Conservation (phyloP, 2,329 filamentous ascomycete species). For the Eutypella sp. region DNA sequence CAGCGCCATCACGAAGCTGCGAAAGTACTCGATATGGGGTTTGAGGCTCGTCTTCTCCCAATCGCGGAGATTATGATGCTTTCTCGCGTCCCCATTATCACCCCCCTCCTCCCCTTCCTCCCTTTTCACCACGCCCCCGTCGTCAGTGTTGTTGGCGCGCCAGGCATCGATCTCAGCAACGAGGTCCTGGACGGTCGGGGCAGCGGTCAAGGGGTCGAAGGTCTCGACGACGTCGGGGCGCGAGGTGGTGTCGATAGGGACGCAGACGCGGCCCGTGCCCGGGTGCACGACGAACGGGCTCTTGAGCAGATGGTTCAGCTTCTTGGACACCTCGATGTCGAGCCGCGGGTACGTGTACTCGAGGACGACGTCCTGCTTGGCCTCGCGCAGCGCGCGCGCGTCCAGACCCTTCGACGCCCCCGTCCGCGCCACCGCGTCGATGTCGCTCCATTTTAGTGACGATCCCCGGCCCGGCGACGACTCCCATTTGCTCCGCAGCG, state of each 20-base stretch:
- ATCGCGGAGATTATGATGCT: constrained; percentile 62
- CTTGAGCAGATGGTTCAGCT: constrained; percentile 96
- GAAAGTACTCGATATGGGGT: constrained; percentile 88
- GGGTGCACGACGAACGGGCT: constrained; percentile 95
- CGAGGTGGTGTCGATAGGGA: constrained; percentile 75
- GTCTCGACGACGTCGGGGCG: constrained; percentile 51
- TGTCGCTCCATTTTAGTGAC: constrained; percentile 86
- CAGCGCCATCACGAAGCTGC: constrained; percentile 70
- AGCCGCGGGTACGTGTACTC: constrained; percentile 98
- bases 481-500: constrained; percentile 86
- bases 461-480: constrained; percentile 73
- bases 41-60: constrained; percentile 97
- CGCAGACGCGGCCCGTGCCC: constrained; percentile 88
- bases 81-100: constrained; percentile 13
- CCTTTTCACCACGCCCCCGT: constrained; percentile 23
- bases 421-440: constrained; percentile 76
- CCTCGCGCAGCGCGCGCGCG: constrained; percentile 68
- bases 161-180: constrained; percentile 83
- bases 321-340: constrained; percentile 96
- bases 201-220: constrained; percentile 80
- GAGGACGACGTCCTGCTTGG: constrained; percentile 92
- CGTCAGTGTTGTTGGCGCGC: constrained; percentile 44
- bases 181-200: constrained; percentile 84
- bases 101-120: constrained; percentile 22
- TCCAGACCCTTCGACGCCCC: constrained; percentile 70